Base-by-base conservation (phyloP, 768 basidiomycete genomes). In the Boletellus sp. region DNA sequence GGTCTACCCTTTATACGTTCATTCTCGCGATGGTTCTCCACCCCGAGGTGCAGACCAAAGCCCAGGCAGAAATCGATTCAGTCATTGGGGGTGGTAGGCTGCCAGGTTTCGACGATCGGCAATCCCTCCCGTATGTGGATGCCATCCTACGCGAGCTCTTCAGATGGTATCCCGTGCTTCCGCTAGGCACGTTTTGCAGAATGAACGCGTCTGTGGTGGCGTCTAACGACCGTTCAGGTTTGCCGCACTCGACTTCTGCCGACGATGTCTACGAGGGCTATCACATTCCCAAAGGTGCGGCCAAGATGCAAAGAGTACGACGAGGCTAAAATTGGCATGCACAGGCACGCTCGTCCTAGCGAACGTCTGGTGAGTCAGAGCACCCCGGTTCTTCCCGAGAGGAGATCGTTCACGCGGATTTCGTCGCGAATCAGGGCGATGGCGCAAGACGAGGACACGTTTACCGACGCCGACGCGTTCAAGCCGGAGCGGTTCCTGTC, bases 241-340 rank as follows among this genome's bases (percentile, higher is more conserved):
- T 69, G 12, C 63, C 67, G 0, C 67, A 64, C 23, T 50, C 58
- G 15, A 58, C 57, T 3, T 53, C 59, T 6, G 43, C 39, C 1
- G 63, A 67, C 8, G 64, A 66, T 20, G 52, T 58, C 17, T 66
- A 62, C 19, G 52, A 66, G 12, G 68, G 63, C 1, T 71, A 73
- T 50, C 64, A 64, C 35, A 75, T 80, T 36, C 78, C 76, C 0
- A 72, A 75, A 51, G 74, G 71, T 48, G 32, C 33, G 22, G 2
- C 45, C 39, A 8, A n/a, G 24, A 6, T 12, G 7, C 16, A 28
- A 24, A 6, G 23, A 9, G 24, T 17, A 10, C 6, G 8, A 1
- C 9, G 4, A 11, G 2, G 24, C 40, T 42, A 24, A 42, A n/a
- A 8, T 15, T 6, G 10, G 24, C 16, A 16, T 42, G 4, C 23